Base-by-base conservation (phyloP, 768 basidiomycete species). In the Russula earlei region DNA sequence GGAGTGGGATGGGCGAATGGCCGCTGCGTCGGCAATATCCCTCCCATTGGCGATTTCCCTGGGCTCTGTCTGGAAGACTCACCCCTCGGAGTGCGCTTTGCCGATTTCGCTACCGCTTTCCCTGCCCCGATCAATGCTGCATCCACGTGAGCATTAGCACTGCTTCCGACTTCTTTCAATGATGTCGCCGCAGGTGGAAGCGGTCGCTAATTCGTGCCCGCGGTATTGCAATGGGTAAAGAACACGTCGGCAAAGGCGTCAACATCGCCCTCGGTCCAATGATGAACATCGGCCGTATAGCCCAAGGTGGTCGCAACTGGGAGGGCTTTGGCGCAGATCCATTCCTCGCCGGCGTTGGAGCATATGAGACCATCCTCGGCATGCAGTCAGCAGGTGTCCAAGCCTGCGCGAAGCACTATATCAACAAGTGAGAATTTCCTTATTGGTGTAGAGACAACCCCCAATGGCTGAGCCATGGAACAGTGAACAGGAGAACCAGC, bases 291-390 rank as follows among this genome's bases (percentile, higher is more conserved):
- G 87, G 85, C 4, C 80, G 87, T 15, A 70, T 84, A 19, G 83
- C 86, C 3, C 75, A 79, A 60, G 89, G 86, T 9, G 93, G 93
- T 17, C 75, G 93, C 25, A 91, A 93, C 68, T 95, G 91, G 89
- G 93, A 95, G 75, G 90, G 90, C n/a, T 93, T 91, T 56, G 91
- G 92, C 29, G 89, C 79, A 10, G 93, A 96, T 67, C 93, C 93
- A 0, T 95, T 82, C 72, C 73, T 95, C 15, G 64, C 79, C 20
- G 91, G 93, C 14, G 90, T 89, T 65, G 73, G 76, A 1, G 79
- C 83, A 4, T 85, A 81, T 54, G 86, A 91, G 68, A 94, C 90
- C 0, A 79, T 94, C 49, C 71, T 87, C n/a, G 92, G 92, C 7
- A 69, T 93, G 71, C 92, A 96, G 65, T 63, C 71, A 19, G 77